A percentile compares a stretch with the other conserved stretches of the same genome.
phyloP scores from a whole-genome alignment of 495 filamentous ascomycete genomes.

The Aspergillus affinis region DNA sequence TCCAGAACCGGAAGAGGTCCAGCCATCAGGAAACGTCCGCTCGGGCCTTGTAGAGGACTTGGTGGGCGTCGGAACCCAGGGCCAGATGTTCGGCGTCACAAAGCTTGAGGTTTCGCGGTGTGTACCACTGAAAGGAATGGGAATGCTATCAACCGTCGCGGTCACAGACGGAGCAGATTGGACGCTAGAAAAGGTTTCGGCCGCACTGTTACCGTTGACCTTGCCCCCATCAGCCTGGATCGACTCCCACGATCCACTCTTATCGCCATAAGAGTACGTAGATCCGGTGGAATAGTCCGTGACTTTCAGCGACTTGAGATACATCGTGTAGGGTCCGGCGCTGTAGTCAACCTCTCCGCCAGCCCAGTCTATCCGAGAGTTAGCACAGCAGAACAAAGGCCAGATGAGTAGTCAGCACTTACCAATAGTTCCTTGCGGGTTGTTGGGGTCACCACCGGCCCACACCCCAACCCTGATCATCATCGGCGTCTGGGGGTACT shows the following conservation, averaged over 20 bases:
- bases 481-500: conserved; percentile 87
- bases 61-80: conserved; percentile 55
- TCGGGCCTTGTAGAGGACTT: conserved; percentile 40
- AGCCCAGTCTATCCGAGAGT: conserved; percentile 67
- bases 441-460: conserved; percentile 76
- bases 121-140: conserved; percentile 66
- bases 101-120: conserved; percentile 53
- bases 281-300: conserved; percentile 90
- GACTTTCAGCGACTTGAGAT: conserved; percentile 70
- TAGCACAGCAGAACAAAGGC: conserved; percentile 15
- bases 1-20: conserved; percentile 70
- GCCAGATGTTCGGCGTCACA: conserved; percentile 56
- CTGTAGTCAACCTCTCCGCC: conserved; percentile 77
- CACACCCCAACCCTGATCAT: conserved; percentile 80
- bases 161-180: conserved; percentile 53
- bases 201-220: conserved; percentile 52
- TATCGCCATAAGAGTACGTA: conserved; percentile 75
- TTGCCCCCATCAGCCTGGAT: conserved; percentile 76
- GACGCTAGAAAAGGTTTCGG: conserved; percentile 34
- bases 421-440: conserved; percentile 66
- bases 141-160: conserved; percentile 51
- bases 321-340: conserved; percentile 81
- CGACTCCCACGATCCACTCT: conserved; percentile 71
- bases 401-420: conserved; percentile 23
- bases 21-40: conserved; percentile 64